These are phyloP conservation scores for Hyaloperonospora brassicae DNA, from an alignment of 352 stramenopile species.

Conservation along the genomic window DNA sequence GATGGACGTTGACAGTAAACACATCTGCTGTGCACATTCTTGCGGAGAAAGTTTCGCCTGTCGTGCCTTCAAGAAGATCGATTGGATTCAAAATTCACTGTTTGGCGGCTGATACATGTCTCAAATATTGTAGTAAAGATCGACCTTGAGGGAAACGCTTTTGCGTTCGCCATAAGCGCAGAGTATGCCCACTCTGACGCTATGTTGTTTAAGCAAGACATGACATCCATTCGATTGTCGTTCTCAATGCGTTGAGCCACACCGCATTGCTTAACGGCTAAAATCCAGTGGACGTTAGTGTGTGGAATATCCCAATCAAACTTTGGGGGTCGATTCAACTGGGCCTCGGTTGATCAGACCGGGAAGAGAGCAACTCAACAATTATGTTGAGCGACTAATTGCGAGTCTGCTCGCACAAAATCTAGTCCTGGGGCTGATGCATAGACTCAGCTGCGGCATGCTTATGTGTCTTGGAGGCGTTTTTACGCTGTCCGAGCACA, in stretches of 20 bases:
- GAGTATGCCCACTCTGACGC: background rate
- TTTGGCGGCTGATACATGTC: background rate
- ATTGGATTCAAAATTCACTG: background rate
- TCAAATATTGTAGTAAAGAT: background rate
- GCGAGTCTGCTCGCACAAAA: background rate
- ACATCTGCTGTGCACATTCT: slow-evolving; percentile 1
- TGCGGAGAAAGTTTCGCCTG: background rate
- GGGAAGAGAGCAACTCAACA: background rate
- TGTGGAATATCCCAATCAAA: no score
- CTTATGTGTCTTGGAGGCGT: background rate
- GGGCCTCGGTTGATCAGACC: no score
- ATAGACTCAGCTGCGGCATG: background rate
- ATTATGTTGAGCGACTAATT: background rate
- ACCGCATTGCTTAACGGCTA: no score
- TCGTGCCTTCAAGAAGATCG: background rate
- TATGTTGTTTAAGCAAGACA: background rate
- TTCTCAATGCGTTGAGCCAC: no score
- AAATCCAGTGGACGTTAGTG: no score
- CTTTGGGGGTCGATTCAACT: no score
- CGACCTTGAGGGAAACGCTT: background rate
- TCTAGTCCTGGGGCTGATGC: background rate
- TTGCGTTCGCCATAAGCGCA: background rate
- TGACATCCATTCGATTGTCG: no score
- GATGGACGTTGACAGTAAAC: background rate
- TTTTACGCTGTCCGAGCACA: background rate